Conservation (phyloP, 441 rosid species). For the Arabidopsis hybrid region DNA sequence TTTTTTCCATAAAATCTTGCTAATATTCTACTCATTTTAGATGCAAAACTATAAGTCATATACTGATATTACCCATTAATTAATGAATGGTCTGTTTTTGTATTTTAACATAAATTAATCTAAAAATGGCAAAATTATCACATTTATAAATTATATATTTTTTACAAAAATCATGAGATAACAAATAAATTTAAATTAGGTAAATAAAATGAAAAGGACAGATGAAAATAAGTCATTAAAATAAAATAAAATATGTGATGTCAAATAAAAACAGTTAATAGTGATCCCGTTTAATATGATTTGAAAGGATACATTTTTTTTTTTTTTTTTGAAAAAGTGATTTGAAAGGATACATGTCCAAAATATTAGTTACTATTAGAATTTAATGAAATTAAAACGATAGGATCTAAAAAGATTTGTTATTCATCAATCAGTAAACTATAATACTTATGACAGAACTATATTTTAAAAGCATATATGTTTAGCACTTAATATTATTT, state of each 20-base stretch:
- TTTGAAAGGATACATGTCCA: neutral
- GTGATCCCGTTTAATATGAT: neutral
- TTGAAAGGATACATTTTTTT: neutral
- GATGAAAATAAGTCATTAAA: neutral
- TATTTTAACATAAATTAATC: neutral
- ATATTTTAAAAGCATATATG: neutral
- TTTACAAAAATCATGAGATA: neutral
- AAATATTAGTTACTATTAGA: neutral
- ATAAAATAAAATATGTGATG: neutral
- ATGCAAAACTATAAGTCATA: no score
- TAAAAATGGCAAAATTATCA: neutral
- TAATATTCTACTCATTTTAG: no score
- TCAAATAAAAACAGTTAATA: neutral
- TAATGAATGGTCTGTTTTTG: neutral
- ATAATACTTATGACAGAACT: neutral
- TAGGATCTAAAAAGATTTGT: neutral
- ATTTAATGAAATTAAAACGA: neutral
- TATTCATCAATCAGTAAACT: neutral
- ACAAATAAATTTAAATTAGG: no score
- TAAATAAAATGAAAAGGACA: neutral
- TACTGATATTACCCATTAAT: no score
- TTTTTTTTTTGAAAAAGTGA: no score
- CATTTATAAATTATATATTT: no score
- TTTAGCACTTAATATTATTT: neutral
- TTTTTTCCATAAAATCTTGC: no score